Evolutionary conservation across 208 protist species (phyloP).

Genomic region (Crithidia brevicula): DNA sequence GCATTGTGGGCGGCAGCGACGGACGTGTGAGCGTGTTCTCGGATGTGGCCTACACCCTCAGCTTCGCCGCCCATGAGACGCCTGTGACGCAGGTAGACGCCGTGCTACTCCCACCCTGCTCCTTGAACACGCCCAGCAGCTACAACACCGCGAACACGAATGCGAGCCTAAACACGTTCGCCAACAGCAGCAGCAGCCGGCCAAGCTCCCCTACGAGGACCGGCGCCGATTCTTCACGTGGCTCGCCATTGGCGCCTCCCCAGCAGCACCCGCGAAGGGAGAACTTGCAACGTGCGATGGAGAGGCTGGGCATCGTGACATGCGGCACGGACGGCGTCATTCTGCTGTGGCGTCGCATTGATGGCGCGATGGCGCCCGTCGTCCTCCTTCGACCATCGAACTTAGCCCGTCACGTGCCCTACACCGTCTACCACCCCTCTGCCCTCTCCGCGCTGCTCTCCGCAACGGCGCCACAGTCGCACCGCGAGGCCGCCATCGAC

Average conservation of each 20-base stretch:
- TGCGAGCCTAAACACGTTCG: not conserved
- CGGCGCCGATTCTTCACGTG: not conserved
- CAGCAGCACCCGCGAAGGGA: not conserved
- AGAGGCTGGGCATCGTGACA: slow-evolving; percentile 72
- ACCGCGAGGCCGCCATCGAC: slow-evolving; percentile 23
- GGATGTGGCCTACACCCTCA: slow-evolving; percentile 66
- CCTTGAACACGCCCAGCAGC: not conserved
- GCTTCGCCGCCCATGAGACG: slow-evolving; percentile 73
- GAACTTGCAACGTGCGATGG: slow-evolving; percentile 32
- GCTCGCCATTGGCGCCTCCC: not conserved
- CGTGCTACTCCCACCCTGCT: slow-evolving; percentile 39
- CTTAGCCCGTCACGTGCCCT: slow-evolving; percentile 35
- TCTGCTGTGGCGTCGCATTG: slow-evolving; percentile 59
- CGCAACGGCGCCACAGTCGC: slow-evolving; percentile 4
- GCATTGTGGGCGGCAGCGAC: slow-evolving; percentile 71
- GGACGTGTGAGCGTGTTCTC: slow-evolving; percentile 83
- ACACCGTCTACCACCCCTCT: slow-evolving; percentile 35
- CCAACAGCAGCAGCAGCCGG: not conserved
- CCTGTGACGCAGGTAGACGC: slow-evolving; percentile 57
- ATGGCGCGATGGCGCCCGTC: slow-evolving; percentile 32
- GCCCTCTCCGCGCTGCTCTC: slow-evolving; percentile 30
- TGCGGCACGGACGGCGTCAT: slow-evolving; percentile 51
- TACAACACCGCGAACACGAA: not conserved
- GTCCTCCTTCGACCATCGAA: slow-evolving; percentile 24
- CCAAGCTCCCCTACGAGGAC: not conserved